Base-by-base conservation (phyloP, 805 yeast genomes). In the Candida endomychidarum region DNA sequence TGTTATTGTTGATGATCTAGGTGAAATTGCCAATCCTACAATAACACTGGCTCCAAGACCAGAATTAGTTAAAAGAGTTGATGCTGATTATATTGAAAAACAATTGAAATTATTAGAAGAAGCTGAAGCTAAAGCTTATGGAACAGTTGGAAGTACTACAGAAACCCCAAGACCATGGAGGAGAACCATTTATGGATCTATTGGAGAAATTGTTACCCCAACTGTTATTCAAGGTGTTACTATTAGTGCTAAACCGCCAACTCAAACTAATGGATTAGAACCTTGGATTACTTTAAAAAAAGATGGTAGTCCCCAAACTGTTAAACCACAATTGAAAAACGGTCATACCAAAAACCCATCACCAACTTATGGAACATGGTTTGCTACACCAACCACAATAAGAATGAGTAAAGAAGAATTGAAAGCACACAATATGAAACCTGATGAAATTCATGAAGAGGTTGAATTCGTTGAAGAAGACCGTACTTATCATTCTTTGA, bases 231-330 rank as follows among this genome's bases (percentile, higher is more conserved):
- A 72, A 10, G 83, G 83, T 14, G 76, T 81, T 45, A 80, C 86
- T 0, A 75, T 81, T 56, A 69, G 75, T 41, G 79, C 80, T 19
- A 81, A 83, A 46, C 87, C 91, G 0, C 88, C 95, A 2, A 67
- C 69, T 0, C 82, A 83, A 31, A 77, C 87, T 4, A 70, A 81
- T 49, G 83, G 85, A 8, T 73, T 87, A 47, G 80, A 79, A 43
- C 88, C 87, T 7, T 88, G 96, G 96, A 68, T 88, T 27, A 76
- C 87, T 2, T 68, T 88, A 54, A 75, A 87, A 43, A 80, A 82
- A 47, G 78, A 82, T 45, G 96, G 96, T 12, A 60, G 72, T 8
- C 95, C 96, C 39, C 81, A 83, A 57, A 87, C 96, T 0, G 77
- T 88, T 35, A 71, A 65, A 28, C 96, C 96, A 3, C 74, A 86